A percentile compares a stretch with the other conserved stretches of the same genome.
Conservation (phyloP, 108 stramenopile species). For the Chaetoceros tenuissimus region DNA sequence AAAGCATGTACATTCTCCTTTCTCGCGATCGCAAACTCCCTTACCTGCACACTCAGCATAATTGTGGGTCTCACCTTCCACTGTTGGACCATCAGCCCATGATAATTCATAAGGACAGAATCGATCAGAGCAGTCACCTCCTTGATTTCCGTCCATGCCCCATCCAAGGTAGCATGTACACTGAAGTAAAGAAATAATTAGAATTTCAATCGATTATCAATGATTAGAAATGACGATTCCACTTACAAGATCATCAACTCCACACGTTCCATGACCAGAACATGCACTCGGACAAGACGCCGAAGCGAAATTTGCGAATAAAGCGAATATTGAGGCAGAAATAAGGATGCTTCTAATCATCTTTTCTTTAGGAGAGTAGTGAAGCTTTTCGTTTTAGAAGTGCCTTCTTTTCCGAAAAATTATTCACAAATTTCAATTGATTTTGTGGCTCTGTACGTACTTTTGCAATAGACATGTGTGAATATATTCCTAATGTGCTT, state of each 20-base stretch:
- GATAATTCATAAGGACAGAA: conserved; percentile 45
- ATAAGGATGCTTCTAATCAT: no score
- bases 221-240: not conserved
- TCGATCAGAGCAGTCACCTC: conserved; percentile 71
- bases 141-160: conserved; percentile 40
- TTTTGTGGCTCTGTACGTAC: no score
- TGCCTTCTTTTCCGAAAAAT: no score
- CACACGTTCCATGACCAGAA: conserved; percentile 61
- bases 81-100: conserved; percentile 26
- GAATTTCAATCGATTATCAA: not conserved
- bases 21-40: conserved; percentile 48
- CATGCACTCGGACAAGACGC: conserved; percentile 49
- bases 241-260: conserved; percentile 46
- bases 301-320: no score
- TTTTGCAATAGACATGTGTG: no score
- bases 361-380: no score
- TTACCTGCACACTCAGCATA: conserved; percentile 68
- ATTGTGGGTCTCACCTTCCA: conserved; percentile 31
- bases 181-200: conserved; percentile 1
- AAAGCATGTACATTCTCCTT: conserved; percentile 50
- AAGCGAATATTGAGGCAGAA: no score
- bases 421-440: no score
- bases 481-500: no score
- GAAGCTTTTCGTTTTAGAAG: no score
- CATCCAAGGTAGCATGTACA: conserved; percentile 74